phyloP scores from a whole-genome alignment of 495 filamentous ascomycete genomes.

The Poronia punctata region DNA sequence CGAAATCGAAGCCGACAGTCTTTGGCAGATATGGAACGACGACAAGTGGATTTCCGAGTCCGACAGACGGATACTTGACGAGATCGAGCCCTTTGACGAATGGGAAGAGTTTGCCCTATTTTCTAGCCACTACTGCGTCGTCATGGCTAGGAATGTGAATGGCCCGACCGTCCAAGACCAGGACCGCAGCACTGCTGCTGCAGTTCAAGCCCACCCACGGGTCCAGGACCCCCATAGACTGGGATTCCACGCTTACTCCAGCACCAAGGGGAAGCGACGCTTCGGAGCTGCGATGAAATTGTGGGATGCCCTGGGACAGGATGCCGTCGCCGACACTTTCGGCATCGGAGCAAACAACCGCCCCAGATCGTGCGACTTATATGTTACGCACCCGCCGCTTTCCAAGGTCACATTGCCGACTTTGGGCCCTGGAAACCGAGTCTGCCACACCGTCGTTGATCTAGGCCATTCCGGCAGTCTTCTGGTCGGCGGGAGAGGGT shows the following conservation, averaged over 20 bases:
- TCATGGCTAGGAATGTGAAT: conserved; percentile 46
- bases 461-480: conserved; percentile 46
- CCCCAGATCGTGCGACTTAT: conserved; percentile 51
- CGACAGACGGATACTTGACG: conserved; percentile 53
- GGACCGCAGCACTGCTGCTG: neutral
- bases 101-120: conserved; percentile 94
- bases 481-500: conserved; percentile 71
- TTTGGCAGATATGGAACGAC: conserved; percentile 77
- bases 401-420: conserved; percentile 24
- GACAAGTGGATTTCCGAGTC: conserved; percentile 49
- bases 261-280: conserved; percentile 32
- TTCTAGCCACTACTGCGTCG: conserved; percentile 75
- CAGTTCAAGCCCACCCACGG: neutral
- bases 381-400: conserved; percentile 28
- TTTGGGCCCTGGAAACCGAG: conserved; percentile 45
- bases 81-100: conserved; percentile 81
- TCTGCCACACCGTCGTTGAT: conserved; percentile 71
- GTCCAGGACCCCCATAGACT: neutral
- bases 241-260: conserved; percentile 22
- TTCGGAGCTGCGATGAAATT: conserved; percentile 31
- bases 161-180: neutral
- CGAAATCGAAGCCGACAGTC: conserved; percentile 48
- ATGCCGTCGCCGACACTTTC: conserved; percentile 39
- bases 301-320: conserved; percentile 13
- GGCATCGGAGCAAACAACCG: conserved; percentile 57